Evolutionary conservation across 192 early-diverging fungal species (phyloP).

Genomic region (Powellomyces hirtus): DNA sequence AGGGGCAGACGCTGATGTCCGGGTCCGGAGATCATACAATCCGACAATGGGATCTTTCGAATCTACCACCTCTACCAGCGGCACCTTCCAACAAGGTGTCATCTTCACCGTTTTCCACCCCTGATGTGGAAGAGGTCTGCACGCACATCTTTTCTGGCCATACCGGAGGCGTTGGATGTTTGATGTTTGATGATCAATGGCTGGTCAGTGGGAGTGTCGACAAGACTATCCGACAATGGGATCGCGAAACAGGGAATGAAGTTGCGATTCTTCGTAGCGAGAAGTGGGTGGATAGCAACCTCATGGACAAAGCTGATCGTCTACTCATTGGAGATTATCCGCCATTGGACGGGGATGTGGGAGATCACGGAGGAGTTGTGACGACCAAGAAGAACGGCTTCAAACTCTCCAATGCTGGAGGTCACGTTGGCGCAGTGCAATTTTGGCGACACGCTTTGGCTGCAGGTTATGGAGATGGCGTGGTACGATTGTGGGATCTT

Average conservation of each 20-base stretch:
- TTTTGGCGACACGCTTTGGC: slow-evolving; percentile 45
- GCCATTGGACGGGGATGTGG: not conserved
- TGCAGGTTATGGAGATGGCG: slow-evolving; percentile 46
- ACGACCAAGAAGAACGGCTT: slow-evolving; percentile 6
- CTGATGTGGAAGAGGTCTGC: slow-evolving; percentile 26
- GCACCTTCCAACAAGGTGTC: not conserved
- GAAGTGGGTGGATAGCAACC: slow-evolving; percentile 25
- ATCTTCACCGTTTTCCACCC: slow-evolving; percentile 22
- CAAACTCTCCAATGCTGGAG: slow-evolving; percentile 27
- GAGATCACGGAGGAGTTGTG: not conserved
- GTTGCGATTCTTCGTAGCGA: slow-evolving; percentile 31
- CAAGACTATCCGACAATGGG: slow-evolving; percentile 47
- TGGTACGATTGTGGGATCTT: slow-evolving; percentile 41
- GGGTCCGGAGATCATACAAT: slow-evolving; percentile 45
- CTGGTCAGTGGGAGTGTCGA: slow-evolving; percentile 37
- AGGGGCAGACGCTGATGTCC: slow-evolving; percentile 31
- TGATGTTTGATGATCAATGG: slow-evolving; percentile 40
- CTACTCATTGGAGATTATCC: slow-evolving; percentile 24
- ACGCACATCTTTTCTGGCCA: slow-evolving; percentile 33
- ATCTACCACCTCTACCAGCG: slow-evolving; percentile 25
- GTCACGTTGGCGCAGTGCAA: slow-evolving; percentile 34
- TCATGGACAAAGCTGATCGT: slow-evolving; percentile 25
- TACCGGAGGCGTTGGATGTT: slow-evolving; percentile 37
- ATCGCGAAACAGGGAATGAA: slow-evolving; percentile 35
- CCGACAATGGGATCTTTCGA: slow-evolving; percentile 40